Evolutionary conservation across 148 eudicot species (phyloP).

Genomic region (Beta vulgaris): DNA sequence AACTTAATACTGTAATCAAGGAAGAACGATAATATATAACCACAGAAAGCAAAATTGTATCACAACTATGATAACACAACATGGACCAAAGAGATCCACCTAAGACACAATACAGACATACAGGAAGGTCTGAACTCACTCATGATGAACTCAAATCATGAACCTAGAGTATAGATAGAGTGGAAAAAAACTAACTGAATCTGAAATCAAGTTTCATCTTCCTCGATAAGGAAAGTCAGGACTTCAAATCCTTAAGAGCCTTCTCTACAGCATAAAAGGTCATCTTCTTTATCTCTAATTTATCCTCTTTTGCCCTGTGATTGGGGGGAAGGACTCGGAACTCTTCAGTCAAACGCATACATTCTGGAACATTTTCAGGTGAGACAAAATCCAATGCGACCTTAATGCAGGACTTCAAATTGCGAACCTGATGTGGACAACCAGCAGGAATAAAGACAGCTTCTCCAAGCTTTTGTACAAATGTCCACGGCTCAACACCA

Average conservation of each 20-base stretch:
- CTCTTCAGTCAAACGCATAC: slow-evolving; percentile 46
- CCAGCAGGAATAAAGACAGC: slow-evolving; percentile 66
- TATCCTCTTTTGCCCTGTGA: slow-evolving; percentile 52
- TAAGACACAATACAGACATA: not conserved
- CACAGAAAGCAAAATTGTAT: not conserved
- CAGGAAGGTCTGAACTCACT: slow-evolving; percentile 16
- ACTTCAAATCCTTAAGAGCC: slow-evolving; percentile 37
- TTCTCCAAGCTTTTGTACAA: slow-evolving; percentile 52
- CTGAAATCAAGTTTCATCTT: slow-evolving; percentile 1
- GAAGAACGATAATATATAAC: not conserved
- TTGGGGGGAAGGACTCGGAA: slow-evolving; percentile 41
- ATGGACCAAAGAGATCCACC: slow-evolving; percentile 14
- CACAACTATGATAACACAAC: slow-evolving; percentile 9
- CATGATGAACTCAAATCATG: not conserved
- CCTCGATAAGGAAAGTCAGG: slow-evolving; percentile 6
- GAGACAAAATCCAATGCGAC: slow-evolving; percentile 54
- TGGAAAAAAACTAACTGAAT: slow-evolving; percentile 2
- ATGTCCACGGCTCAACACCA: slow-evolving; percentile 61
- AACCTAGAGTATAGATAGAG: not conserved
- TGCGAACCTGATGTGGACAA: slow-evolving; percentile 65
- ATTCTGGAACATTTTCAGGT: slow-evolving; percentile 49
- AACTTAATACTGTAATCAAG: not conserved
- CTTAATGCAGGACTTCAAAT: slow-evolving; percentile 55
- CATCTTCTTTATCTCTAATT: slow-evolving; percentile 50
- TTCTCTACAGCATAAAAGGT: slow-evolving; percentile 36